phyloP scores from a whole-genome alignment of 495 filamentous ascomycete species.

The Patellaria atrata region DNA sequence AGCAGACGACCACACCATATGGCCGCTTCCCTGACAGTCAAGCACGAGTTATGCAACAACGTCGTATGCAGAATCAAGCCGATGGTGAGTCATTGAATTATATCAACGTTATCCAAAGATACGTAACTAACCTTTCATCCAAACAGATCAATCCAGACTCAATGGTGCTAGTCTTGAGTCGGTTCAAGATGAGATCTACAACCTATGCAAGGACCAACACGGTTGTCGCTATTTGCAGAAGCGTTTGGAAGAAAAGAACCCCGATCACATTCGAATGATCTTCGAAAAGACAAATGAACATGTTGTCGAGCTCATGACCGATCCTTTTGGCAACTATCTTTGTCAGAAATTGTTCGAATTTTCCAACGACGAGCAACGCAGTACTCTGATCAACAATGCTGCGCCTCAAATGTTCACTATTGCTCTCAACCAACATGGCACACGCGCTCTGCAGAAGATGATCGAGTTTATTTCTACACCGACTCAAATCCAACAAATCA shows the following conservation, averaged over 20 bases:
- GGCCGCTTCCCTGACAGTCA: conserved; percentile 45
- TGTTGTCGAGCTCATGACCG: conserved; percentile 93
- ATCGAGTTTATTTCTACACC: conserved; percentile 83
- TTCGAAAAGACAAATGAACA: conserved; percentile 83
- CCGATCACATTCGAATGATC: conserved; percentile 77
- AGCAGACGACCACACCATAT: conserved; percentile 23
- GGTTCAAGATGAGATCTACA: conserved; percentile 63
- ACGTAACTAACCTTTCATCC: conserved; percentile 1
- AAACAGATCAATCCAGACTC: conserved; percentile 6
- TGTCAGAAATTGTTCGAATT: conserved; percentile 94
- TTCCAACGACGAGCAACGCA: conserved; percentile 86
- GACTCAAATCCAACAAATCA: conserved; percentile 67
- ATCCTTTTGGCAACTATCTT: conserved; percentile 96
- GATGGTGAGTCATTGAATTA: too few species aligned
- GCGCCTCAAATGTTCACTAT: conserved; percentile 73
- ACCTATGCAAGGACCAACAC: conserved; percentile 90
- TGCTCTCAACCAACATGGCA: conserved; percentile 92
- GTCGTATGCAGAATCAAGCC: conserved; percentile 49
- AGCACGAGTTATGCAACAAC: conserved; percentile 53
- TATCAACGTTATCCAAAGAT: not conserved
- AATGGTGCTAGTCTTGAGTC: conserved; percentile 44
- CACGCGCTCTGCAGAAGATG: conserved; percentile 95
- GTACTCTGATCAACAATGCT: conserved; percentile 78
- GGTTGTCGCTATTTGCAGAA: conserved; percentile 92
- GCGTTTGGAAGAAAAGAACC: conserved; percentile 81